Evolutionary conservation across 2,329 filamentous ascomycete genomes (phyloP).

Genomic region (Pestalotiopsis sp.): DNA sequence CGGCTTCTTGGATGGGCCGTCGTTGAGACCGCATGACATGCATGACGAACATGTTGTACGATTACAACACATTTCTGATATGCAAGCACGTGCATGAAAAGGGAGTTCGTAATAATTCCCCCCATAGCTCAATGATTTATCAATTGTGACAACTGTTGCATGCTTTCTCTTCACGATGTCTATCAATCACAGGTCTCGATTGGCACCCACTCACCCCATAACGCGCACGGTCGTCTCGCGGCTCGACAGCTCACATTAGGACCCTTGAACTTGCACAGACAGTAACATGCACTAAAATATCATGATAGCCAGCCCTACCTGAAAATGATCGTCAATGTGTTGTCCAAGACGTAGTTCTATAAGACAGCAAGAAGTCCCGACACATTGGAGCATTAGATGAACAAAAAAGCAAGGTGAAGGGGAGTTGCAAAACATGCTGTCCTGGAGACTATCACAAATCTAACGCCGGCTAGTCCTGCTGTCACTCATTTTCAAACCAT

Average conservation of each 20-base stretch:
- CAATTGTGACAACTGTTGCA: background rate
- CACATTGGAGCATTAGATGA: background rate
- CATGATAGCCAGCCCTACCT: background rate
- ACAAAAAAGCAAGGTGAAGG: background rate
- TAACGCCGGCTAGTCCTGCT: background rate
- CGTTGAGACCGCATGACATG: no score
- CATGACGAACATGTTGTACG: no score
- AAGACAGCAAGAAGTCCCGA: background rate
- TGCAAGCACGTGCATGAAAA: background rate
- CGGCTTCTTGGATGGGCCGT: no score
- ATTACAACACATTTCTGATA: no score
- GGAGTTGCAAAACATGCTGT: background rate
- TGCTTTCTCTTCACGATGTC: background rate
- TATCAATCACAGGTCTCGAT: background rate
- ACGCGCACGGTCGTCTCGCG: background rate
- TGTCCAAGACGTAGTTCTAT: background rate
- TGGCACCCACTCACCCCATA: background rate
- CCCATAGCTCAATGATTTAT: background rate
- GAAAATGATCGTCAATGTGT: background rate
- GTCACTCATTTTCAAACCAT: background rate
- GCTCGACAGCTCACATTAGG: background rate
- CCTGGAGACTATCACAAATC: background rate
- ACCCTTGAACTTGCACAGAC: background rate
- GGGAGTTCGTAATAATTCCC: background rate
- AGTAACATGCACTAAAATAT: background rate